These are phyloP conservation scores for Neopestalotiopsis sp. DNA, from an alignment of 2,329 filamentous ascomycete genomes.

Conservation along the genomic window DNA sequence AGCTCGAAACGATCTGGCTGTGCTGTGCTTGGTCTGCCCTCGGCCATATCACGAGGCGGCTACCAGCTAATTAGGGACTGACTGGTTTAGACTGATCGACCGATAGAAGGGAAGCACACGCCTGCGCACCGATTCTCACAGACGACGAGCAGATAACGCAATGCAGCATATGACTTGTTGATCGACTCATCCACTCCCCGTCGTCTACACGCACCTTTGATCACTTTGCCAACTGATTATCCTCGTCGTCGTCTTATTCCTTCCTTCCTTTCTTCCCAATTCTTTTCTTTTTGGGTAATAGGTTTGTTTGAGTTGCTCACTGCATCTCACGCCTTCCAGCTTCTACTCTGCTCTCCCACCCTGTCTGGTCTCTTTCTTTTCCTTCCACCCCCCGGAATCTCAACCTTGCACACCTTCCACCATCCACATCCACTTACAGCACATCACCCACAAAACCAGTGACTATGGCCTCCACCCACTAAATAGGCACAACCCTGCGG, in stretches of 20 bases:
- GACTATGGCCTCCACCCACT: constrained; percentile 19
- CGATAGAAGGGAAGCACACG: neutral
- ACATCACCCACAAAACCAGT: constrained; percentile 10
- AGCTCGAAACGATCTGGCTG: neutral
- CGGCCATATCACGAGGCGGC: constrained; percentile 11
- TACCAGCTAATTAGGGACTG: constrained; percentile 3
- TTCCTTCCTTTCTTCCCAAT: neutral
- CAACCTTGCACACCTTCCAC: neutral
- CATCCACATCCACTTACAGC: constrained; percentile 5
- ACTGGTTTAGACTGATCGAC: neutral
- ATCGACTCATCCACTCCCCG: neutral
- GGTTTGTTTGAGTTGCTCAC: neutral
- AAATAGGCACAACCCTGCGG: constrained; percentile 19
- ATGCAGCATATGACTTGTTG: neutral
- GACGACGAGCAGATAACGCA: constrained; percentile 8
- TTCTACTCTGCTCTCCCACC: neutral
- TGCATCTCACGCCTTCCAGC: neutral
- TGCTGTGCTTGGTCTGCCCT: neutral
- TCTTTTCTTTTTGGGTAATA: neutral
- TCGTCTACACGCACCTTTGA: neutral
- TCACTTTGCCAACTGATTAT: neutral
- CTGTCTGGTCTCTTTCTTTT: neutral
- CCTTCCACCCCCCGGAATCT: neutral
- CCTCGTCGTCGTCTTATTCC: neutral
- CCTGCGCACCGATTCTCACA: neutral